Percentiles rank a stretch among this genome's conserved stretches.
These are phyloP conservation scores for Lineolata rhizophorae DNA, from an alignment of 495 filamentous ascomycete species.

Conservation along the genomic window DNA sequence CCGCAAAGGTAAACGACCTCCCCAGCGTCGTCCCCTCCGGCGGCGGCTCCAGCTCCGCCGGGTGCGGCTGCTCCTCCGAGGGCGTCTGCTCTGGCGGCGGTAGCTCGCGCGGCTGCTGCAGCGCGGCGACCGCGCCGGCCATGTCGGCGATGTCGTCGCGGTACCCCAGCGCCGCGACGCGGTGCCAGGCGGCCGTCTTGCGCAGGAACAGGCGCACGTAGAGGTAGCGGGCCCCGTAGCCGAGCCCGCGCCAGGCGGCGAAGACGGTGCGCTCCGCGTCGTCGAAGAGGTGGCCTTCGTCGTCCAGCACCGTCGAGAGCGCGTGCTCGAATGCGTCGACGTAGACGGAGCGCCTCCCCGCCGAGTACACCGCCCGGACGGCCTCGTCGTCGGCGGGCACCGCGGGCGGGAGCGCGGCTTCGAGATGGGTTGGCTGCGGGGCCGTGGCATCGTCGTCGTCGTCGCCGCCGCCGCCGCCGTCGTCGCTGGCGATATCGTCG, in stretches of 20 bases:
- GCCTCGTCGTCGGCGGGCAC: no score
- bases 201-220: conserved; percentile 89
- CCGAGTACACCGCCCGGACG: no score
- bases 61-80: conserved; percentile 17
- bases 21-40: conserved; percentile 26
- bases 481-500: no score
- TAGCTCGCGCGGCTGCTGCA: conserved; percentile 26
- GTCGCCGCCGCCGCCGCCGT: no score
- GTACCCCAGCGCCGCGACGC: conserved; percentile 52
- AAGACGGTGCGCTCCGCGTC: conserved; percentile 63
- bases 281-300: conserved; percentile 76
- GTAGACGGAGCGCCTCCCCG: no score
- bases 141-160: conserved; percentile 66
- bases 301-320: conserved; percentile 70
- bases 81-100: conserved; percentile 20
- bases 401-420: no score
- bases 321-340: conserved; percentile 94
- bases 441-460: no score
- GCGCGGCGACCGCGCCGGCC: conserved; percentile 32
- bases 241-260: conserved; percentile 43
- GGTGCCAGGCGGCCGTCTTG: conserved; percentile 89
- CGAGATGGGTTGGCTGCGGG: no score
- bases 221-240: conserved; percentile 84
- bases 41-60: conserved; percentile 24
- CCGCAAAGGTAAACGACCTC: conserved; percentile 50